Base-by-base conservation (phyloP, 2,329 filamentous ascomycete species). In the Ceratocystis alfenasii region DNA sequence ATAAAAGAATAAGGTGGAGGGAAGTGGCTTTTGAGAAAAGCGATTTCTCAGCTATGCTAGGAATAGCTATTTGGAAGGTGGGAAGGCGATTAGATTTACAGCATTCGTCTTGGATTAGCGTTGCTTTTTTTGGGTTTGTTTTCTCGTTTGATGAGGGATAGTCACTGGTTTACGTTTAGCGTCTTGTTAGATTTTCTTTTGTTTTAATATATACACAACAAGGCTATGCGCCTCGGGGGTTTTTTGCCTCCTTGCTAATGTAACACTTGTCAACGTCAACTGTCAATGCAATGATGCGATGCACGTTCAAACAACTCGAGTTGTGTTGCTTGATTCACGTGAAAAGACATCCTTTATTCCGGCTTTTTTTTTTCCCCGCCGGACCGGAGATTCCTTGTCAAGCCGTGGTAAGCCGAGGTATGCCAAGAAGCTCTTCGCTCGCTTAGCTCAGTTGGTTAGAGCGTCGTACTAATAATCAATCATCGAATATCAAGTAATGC, bases 371-470 rank as follows among this genome's bases (percentile, higher is more conserved):
- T 41, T 10, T 10, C 5, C 28, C 6, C 46, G 46, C 7, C 20
- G 48, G 48, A 1, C 7, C 48, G 20, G 48, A 53, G 2, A 10
- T 25, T 53, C 48, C 48, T 53, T 53, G 20, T 53, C 8, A 53
- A 53, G 20, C 48, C 48, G 20, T 12, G 48, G 20, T 33, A 30
- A 64, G 65, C n/a, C 10, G 25, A 20, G 3, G 2, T 10, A 1
- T 10, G 36, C 17, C 36, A 57, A 46, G 15, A 46, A 55, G 30
- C 17, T 5, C 50, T 65, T 36, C 41, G 65, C 46, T 66, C 60
- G 46, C 65, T 66, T 66, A 66, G 60, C 60, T 66, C 65, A 63
- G 65, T 66, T 66, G 60, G 65, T 63, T 66, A 66, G 60, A 63
- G 65, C 65, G 60, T 63, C 60, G 60, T 66, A 66, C 60, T 66